Base-by-base conservation (phyloP, 1,139 yeast genomes). In the Debaryomycetaceae sp. region DNA sequence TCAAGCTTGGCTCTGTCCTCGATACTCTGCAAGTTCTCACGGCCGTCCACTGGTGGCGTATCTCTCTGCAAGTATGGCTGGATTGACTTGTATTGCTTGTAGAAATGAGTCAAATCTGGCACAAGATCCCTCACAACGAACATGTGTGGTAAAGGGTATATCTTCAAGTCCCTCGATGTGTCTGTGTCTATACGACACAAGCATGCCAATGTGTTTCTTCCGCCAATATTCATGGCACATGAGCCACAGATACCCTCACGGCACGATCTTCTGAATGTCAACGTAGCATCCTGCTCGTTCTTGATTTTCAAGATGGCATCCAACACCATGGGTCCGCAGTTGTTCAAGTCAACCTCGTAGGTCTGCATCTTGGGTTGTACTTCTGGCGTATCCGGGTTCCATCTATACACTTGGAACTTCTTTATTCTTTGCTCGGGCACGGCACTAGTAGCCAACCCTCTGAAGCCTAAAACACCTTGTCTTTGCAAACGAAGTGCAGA, bases 181-280 rank as follows among this genome's bases (percentile, higher is more conserved):
- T 90, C 86, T 58, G 82, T 81, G 66, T 93, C 96, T 62, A 93
- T 90, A 69, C 90, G 86, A 76, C 97, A 90, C 58, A 95, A 76
- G 74, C 99, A 93, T 37, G 99, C 99, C 61, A 93, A 78, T 33
- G 99, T 93, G 78, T 93, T 93, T 65, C 87, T 80, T 56, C 99
- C 99, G 54, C 96, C 96, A 68, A 93, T 93, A 77, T 93, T 93
- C 99, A 93, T 93, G 58, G 99, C 99, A 78, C 99, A 93, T 5
- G 98, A 93, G 42, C 99, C 99, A 75, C 99, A 93, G 57, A 93
- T 95, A 60, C 99, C 99, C 73, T 93, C 99, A 77, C 99, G 91
- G 75, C 99, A 93, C 42, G 98, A 90, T 72, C 99, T 85, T 77
- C 99, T 85, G 72, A 93, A 87, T 4, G 99, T 93, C 64, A 93